These are phyloP conservation scores for Acer negundo DNA, from an alignment of 345 rosid genomes.

Conservation along the genomic window DNA sequence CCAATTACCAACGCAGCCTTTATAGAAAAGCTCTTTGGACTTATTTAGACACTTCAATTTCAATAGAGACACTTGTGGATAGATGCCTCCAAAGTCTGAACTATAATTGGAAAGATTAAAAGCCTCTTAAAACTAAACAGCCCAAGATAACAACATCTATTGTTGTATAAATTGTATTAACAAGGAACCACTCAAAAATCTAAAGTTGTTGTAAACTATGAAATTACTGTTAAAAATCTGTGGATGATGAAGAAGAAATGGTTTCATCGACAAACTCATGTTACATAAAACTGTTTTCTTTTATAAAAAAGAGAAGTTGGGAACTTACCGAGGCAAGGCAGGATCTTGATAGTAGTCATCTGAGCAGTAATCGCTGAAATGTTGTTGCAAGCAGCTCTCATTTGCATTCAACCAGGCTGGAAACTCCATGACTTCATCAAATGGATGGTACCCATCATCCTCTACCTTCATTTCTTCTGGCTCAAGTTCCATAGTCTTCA, in stretches of 20 bases:
- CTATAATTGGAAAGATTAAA: background rate
- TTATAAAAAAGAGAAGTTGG: too few species aligned
- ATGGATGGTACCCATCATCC: conserved; percentile 60
- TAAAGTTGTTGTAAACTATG: background rate
- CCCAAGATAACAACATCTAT: background rate
- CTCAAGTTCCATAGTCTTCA: conserved; percentile 54
- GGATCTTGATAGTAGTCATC: conserved; percentile 56
- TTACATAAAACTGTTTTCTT: conserved; percentile 11
- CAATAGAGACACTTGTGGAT: background rate
- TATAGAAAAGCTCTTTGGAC: background rate
- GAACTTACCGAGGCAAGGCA: conserved; percentile 74
- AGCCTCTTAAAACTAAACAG: background rate
- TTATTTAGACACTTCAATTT: conserved; percentile 32
- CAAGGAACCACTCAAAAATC: background rate
- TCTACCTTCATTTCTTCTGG: conserved; percentile 44
- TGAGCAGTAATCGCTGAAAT: conserved; percentile 51
- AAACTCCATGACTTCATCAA: conserved; percentile 77
- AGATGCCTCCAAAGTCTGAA: conserved; percentile 8
- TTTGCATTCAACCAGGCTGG: conserved; percentile 81
- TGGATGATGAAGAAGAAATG: background rate
- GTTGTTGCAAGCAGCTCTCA: conserved; percentile 65
- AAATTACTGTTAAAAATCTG: background rate
- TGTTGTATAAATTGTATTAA: background rate
- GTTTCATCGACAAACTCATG: background rate
- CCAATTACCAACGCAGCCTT: background rate